Base-by-base conservation (phyloP, 192 early-diverging fungal species). In the Backusella morwellensis region DNA sequence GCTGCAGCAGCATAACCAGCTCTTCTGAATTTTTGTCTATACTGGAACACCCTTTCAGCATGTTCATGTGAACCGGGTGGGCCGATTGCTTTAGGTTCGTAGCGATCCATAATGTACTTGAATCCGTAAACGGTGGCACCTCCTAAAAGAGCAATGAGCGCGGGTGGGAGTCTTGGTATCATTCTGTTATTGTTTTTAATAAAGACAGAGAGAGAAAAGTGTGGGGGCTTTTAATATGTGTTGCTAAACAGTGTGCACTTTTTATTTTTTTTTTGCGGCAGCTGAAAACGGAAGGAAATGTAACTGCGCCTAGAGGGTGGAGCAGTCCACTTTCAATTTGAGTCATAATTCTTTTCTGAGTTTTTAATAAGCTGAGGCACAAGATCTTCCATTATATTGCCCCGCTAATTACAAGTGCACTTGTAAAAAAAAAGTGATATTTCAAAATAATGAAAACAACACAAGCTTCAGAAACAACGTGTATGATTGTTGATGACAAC, bases 151-250 rank as follows among this genome's bases (percentile, higher is more conserved):
- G 73, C 73, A 26, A 79, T 26, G 15, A 79, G 21, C 3, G 74
- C 52, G 35, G 78, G 78, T 21, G 78, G 78, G 14, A 79, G 50
- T 59, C 78, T 68, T 35, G 78, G 78, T 29, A 79, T 75, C 78
- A 79, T 79, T 14, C 29, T 21, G 6, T 54, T 54, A 54, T 23
- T 21, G 0, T 2, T 21, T 19, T 23, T 21, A 54, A 23, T 59
- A 59, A 12, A 11, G 11, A n/a, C 6, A n/a, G 6, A 52, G 4
- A 23, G 54, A 23, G 11, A 56, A 56, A 54, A 54, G 19, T 23
- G 52, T 54, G 52, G 17, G 52, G 52, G 52, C 6, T 56, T 23
- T 23, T 21, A 23, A 21, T 8, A 26, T 26, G 6, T 23, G 21
- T 21, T 11, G 47, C 4, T 50, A 19, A 50, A 17, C 8, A n/a